Evolutionary conservation across 345 rosid species (phyloP), one percentile per base, ranked within the genome.

Genomic region (Luvunga scandens): DNA sequence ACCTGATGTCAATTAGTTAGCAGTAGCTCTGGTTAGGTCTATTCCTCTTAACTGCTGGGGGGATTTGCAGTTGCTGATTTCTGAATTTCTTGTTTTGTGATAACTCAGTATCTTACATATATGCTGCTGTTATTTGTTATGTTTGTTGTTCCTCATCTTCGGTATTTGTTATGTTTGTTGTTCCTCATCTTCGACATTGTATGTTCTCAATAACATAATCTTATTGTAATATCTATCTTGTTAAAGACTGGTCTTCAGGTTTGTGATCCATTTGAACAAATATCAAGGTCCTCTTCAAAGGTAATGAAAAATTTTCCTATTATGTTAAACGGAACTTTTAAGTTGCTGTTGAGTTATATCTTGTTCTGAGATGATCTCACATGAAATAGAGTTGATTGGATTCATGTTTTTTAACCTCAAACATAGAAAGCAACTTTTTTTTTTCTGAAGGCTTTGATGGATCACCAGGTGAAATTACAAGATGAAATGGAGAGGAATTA

Each of bases 1-100:
- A 64, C 30, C 66, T 14, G 55, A 7, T n/a, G 63, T 78, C 28
- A 5, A 61, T 64, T 78, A 56, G 75, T 53, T 73, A 66, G 64
- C 59, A 16, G 22, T 81, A 25, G 39, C 76, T 22, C 21, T 33
- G 5, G 53, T 57, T 55, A 65, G 39, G 63, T 62, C 28, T 59
- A 64, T 36, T 67, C 36, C 34, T 45, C 19, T 16, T 14, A 34
- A 76, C 72, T 53, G 79, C 21, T 22, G 59, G 65, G 13, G 25
- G 38, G 3, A n/a, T n/a, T 56, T 72, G 21, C 42, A 33, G 57
- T 18, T 19, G 18, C n/a, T 38, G 19, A 13, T 18, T 13, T 39
- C 24, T 28, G 56, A 36, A 24, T 60, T 66, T 75, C 24, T 66
- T 18, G 33, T 33, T 7, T 66, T 50, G 0, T 27, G 69, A 75